Base-by-base conservation (phyloP, 2,329 filamentous ascomycete genomes). In the Monosporascus sp. region DNA sequence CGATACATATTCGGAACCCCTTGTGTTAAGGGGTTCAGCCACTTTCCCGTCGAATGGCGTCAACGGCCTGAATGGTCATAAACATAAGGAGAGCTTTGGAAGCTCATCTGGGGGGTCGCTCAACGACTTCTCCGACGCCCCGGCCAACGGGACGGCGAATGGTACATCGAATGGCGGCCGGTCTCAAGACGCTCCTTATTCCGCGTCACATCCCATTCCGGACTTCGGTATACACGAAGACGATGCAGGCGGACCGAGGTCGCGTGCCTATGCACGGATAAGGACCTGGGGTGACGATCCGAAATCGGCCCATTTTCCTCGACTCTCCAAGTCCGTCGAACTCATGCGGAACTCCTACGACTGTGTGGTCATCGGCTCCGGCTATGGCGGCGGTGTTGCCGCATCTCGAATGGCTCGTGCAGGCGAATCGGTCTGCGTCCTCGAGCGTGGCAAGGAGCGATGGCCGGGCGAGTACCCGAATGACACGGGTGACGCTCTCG, bases 401-500 rank as follows among this genome's bases (percentile, higher is more conserved):
- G 85, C 85, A 0, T 81, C 82, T 22, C 76, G 84, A 11, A 82
- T 87, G 77, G 79, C 84, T 3, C 76, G 85, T 51, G 78, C 78
- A 1, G 78, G 75, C 2, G 75, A 85, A 63, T 77, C 73, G 2
- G 85, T 88, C 1, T 87, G 84, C 55, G 67, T 89, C 18, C 73
- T 89, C 1, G 86, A 89, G 64, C 72, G 81, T 18, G 86, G 85
- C 2, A 73, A 77, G 53, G 85, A 89, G 67, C 77, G 74, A 56
- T 87, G 83, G 85, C 84, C 84, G 1, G 84, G 84, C 5, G 82
- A 87, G 64, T 87, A 84, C 57, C 84, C 84, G 0, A 73, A 68
- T 24, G 74, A 70, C 0, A 61, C 78, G 0, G 52, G 64, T 1
- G 76, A 84, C 7, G 73, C 78, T 0, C 56, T 77, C 14, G 70